Base-by-base conservation (phyloP, 306 rosid species). In the Sesbania bispinosa region DNA sequence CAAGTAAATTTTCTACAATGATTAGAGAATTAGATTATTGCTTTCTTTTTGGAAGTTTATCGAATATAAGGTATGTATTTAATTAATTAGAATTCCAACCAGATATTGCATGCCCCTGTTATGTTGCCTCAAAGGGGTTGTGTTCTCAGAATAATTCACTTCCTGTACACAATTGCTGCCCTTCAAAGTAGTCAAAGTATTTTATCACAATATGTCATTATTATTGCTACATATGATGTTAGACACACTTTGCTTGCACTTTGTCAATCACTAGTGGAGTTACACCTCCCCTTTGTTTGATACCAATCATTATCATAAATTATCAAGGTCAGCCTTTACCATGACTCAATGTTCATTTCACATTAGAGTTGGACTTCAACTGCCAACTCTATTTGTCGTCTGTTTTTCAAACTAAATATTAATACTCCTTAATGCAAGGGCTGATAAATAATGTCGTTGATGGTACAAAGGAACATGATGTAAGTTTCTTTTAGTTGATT, bases 1-100 rank as follows among this genome's bases (percentile, higher is more conserved):
- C 33, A 16, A 67, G 61, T 63, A 62, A 32, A 14, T 60, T 62
- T 81, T 81, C 58, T 23, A 57, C 66, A 46, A 33, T 76, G 32
- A 68, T 51, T 57, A 55, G 48, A 61, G 53, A 64, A 64, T 48
- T 54, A 27, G 76, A 26, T 80, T 38, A 10, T 35, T 1, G 5
- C 14, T 63, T 29, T 8, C 13, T 63, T 30, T 16, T 52, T 1
- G 42, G 58, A 43, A 23, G 15, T 60, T 24, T 69, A 54, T 72
- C 26, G 46, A 69, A 69, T 62, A 55, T 47, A 62, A 50, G 51
- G 20, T 69, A 67, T 60, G 69, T 62, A 23, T 61, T 41, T 62
- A 36, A 46, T 75, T 23, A 55, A 11, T 66, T 57, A 73, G 47
- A 69, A 29, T 62, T 70, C 77, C 70, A 75, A 29, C 24, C 41